These are phyloP conservation scores for Aspergillus sp. DNA, from an alignment of 2,329 filamentous ascomycete species.

Conservation along the genomic window DNA sequence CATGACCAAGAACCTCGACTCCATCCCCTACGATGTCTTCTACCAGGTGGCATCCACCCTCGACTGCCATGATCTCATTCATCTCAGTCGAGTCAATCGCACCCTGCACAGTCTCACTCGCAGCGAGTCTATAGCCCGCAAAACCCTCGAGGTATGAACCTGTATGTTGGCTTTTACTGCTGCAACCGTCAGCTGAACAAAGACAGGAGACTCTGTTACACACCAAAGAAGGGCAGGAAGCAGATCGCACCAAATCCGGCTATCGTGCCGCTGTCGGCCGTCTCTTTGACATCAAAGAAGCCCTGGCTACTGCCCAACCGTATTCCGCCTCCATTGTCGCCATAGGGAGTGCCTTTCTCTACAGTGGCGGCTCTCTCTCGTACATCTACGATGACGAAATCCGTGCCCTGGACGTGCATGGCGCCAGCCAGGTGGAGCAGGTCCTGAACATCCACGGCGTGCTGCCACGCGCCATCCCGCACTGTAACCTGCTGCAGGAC, in stretches of 20 bases:
- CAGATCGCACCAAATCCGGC: constrained; percentile 32
- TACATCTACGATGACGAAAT: constrained; percentile 57
- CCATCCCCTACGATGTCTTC: constrained; percentile 64
- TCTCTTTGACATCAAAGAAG: constrained; percentile 59
- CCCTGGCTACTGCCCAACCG: constrained; percentile 60
- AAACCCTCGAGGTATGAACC: constrained; percentile 54
- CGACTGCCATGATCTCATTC: constrained; percentile 57
- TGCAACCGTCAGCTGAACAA: no score
- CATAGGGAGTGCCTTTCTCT: constrained; percentile 60
- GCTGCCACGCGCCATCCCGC: constrained; percentile 31
- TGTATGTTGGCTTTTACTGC: not conserved
- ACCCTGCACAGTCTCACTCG: constrained; percentile 51
- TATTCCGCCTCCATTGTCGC: constrained; percentile 61
- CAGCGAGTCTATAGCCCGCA: constrained; percentile 57
- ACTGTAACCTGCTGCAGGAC: constrained; percentile 32
- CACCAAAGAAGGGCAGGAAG: constrained; percentile 46
- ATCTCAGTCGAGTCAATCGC: constrained; percentile 53
- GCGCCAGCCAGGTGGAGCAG: constrained; percentile 49
- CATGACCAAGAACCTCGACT: constrained; percentile 34
- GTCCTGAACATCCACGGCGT: constrained; percentile 54
- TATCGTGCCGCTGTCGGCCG: constrained; percentile 58
- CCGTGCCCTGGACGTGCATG: constrained; percentile 58
- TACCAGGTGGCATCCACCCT: constrained; percentile 56
- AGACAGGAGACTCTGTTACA: constrained; percentile 40
- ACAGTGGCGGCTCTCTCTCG: constrained; percentile 62